Percentiles rank a stretch among this genome's conserved stretches.
Conservation (phyloP, 176 grass and related monocot species). For the Calamus simplicifolius region DNA sequence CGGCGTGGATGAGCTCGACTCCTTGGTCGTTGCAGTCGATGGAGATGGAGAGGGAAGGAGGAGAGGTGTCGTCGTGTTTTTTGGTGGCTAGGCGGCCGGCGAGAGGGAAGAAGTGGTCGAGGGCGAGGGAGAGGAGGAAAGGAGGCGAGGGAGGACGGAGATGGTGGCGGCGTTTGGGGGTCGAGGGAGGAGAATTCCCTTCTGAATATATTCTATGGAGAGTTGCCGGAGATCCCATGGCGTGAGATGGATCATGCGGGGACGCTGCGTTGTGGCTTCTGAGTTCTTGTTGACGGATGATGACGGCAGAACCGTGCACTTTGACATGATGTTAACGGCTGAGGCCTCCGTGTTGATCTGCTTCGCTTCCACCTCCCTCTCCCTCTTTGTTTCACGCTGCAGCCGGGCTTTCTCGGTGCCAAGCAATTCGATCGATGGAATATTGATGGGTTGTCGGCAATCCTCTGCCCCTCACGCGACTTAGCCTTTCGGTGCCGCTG, state of each 20-base stretch:
- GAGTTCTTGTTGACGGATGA: neutral
- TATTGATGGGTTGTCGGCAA: too few relatives aligned
- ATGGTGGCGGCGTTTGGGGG: too few relatives aligned
- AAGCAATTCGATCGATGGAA: too few relatives aligned
- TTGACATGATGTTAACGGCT: neutral
- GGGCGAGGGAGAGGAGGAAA: slow-evolving; percentile 55
- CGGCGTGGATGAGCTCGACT: slow-evolving; percentile 59
- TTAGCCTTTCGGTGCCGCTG: too few relatives aligned
- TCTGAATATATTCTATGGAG: slow-evolving; percentile 9
- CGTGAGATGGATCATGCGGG: neutral
- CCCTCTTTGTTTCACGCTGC: too few relatives aligned
- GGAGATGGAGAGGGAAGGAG: slow-evolving; percentile 32
- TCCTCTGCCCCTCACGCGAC: too few relatives aligned
- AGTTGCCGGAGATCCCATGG: slow-evolving; percentile 3
- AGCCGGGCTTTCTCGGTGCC: too few relatives aligned
- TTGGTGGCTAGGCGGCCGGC: slow-evolving; percentile 58
- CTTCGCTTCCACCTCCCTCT: too few relatives aligned
- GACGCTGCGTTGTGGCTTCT: neutral
- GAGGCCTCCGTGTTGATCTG: neutral
- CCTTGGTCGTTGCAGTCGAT: slow-evolving; percentile 73
- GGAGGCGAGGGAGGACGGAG: slow-evolving; percentile 38
- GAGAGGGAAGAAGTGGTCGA: slow-evolving; percentile 48
- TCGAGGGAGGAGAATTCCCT: neutral
- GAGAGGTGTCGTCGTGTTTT: too few relatives aligned
- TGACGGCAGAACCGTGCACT: neutral